Percentiles rank a stretch among this genome's conserved stretches.
These are phyloP conservation scores for Xerocomellus amylosporus DNA, from an alignment of 768 basidiomycete species.

Conservation along the genomic window DNA sequence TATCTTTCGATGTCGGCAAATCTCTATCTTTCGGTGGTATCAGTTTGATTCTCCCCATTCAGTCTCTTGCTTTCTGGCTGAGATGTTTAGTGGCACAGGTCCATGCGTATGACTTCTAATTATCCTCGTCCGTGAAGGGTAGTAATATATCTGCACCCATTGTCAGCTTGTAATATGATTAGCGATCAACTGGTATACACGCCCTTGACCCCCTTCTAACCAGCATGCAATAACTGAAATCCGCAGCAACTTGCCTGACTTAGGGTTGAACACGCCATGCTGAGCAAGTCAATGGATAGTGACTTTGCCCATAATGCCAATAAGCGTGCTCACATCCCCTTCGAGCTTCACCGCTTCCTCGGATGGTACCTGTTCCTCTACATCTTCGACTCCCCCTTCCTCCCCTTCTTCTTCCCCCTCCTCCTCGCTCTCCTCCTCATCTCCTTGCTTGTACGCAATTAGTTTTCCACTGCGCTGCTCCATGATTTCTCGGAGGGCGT, in stretches of 20 bases:
- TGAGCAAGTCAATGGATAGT: conserved; percentile 36
- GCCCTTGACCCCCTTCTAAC: not conserved
- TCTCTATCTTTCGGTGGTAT: conserved; percentile 25
- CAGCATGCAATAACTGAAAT: conserved; percentile 4
- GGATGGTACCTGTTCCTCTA: conserved; percentile 20
- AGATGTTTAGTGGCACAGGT: not conserved
- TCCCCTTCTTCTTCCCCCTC: conserved; percentile 38
- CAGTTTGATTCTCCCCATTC: too few relatives aligned
- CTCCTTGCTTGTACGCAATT: conserved; percentile 74
- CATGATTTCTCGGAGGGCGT: conserved; percentile 51
- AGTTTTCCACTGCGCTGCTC: conserved; percentile 67
- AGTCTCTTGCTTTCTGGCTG: not conserved
- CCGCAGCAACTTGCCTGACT: not conserved
- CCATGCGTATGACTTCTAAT: not conserved
- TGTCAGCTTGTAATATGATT: conserved; percentile 9
- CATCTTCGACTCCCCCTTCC: conserved; percentile 29
- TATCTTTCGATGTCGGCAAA: conserved; percentile 29
- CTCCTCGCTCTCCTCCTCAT: conserved; percentile 61
- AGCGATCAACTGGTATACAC: conserved; percentile 26
- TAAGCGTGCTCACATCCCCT: conserved; percentile 53
- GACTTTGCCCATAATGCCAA: conserved; percentile 66
- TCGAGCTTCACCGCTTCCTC: conserved; percentile 30
- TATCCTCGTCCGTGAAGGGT: conserved; percentile 1
- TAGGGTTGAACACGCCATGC: not conserved
- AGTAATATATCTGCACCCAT: not conserved